Percentiles rank a stretch among this genome's conserved stretches.
Conservation (phyloP, 257 asterid species). For the Gynochthodes officinalis region DNA sequence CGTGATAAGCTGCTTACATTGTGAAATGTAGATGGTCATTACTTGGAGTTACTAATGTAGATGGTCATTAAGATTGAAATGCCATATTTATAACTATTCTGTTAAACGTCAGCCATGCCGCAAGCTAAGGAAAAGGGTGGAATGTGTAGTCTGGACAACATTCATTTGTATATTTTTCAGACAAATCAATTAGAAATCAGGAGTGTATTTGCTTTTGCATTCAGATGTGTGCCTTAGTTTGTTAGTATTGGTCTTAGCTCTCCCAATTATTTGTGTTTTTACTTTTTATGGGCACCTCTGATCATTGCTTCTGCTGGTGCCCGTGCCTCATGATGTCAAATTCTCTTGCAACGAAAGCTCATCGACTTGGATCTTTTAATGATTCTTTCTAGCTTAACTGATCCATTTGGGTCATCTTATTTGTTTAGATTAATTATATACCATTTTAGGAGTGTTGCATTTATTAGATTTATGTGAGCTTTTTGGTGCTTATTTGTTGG, state of each 20-base stretch:
- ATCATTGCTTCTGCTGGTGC: background rate
- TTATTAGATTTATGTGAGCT: background rate
- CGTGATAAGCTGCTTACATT: background rate
- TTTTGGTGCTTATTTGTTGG: background rate
- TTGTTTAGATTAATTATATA: too few relatives aligned
- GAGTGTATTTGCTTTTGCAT: background rate
- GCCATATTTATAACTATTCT: background rate
- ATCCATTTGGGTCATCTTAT: background rate
- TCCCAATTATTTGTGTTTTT: background rate
- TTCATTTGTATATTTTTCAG: background rate
- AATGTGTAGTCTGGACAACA: background rate
- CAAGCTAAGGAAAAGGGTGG: background rate
- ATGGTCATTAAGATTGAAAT: too few relatives aligned
- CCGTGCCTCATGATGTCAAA: background rate
- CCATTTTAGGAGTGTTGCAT: too few relatives aligned
- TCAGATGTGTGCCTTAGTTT: background rate
- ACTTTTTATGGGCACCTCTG: background rate
- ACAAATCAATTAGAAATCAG: background rate
- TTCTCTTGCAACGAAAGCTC: background rate
- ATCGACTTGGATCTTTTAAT: background rate
- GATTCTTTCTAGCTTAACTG: background rate
- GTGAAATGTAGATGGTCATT: background rate
- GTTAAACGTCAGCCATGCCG: background rate
- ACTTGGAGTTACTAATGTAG: background rate
- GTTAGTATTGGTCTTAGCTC: background rate